phyloP scores from a whole-genome alignment of 2,329 filamentous ascomycete genomes.

The Alternaria sp. region DNA sequence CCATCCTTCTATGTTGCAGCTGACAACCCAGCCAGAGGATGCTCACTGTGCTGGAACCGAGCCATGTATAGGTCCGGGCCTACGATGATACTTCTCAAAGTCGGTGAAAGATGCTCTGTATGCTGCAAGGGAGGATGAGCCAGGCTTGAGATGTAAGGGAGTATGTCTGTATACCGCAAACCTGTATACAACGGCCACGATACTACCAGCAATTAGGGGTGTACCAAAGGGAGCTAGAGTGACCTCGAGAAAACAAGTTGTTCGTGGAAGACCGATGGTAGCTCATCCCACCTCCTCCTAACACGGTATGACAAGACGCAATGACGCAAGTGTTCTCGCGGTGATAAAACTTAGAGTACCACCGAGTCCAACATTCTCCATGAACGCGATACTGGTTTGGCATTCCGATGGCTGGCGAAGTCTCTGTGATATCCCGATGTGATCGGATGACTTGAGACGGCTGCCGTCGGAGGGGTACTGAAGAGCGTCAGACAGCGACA shows the following conservation, averaged over 20 bases:
- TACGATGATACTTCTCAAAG: background rate
- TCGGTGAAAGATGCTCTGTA: background rate
- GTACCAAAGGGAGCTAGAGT: background rate
- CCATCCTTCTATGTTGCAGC: background rate
- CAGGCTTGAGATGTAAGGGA: background rate
- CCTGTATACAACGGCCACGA: background rate
- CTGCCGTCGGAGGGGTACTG: background rate
- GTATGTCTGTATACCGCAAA: background rate
- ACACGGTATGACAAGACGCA: background rate
- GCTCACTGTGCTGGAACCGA: background rate
- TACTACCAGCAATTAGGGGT: background rate
- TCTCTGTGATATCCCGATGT: background rate
- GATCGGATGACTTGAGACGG: background rate
- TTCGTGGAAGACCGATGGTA: background rate
- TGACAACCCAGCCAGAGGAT: background rate
- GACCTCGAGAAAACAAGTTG: background rate
- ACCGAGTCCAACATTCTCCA: background rate
- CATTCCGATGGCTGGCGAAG: background rate
- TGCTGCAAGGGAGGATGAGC: background rate
- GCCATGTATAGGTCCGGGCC: background rate
- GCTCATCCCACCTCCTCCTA: background rate
- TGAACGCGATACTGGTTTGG: background rate
- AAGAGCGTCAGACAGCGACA: background rate
- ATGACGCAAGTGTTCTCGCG: background rate
- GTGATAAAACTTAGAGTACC: background rate